Evolutionary conservation across 768 basidiomycete species (phyloP), one percentile per base, ranked within the genome.

Genomic region (Russula compacta): DNA sequence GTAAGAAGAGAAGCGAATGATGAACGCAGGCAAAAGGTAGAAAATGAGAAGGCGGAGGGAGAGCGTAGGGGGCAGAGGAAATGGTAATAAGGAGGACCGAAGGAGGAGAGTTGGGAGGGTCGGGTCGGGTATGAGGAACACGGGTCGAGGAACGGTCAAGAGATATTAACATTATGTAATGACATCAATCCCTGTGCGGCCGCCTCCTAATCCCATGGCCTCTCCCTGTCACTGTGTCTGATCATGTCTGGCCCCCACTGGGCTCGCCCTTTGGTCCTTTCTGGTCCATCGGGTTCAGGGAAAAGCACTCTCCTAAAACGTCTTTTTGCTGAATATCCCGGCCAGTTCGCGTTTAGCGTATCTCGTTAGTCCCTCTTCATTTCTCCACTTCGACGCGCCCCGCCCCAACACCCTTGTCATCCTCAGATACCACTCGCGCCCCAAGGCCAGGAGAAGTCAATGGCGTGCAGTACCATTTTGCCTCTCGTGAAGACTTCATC

Each of bases 251-350:
- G 67, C n/a, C 62, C 66, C 1, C 73, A 79, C 64, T 82, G 83
- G 67, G 68, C 81, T 12, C 82, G 87, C 61, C 93, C 94, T 4
- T 83, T 97, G 54, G 84, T 97, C 46, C 78, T 95, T 63, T 95
- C 89, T 57, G 91, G 92, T 0, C 94, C 94, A 0, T 94, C 92
- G 1, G 94, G 95, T 61, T 90, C 94, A 2, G 95, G 95, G 55
- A 98, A 98, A 73, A 91, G 88, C 69, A 95, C 95, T 0, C 83
- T 98, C 36, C 81, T 98, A 53, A 78, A 78, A 53, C 85, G 84
- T 53, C 84, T 98, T 56, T 90, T 98, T 71, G 74, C 73, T 33
- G 87, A 92, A 36, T 83, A 81, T 70, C 93, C 92, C 3, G 85
- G 87, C 72, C 83, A 80, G 61, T 98, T 98, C 71, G 89, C 90